Evolutionary conservation across 768 basidiomycete genomes (phyloP), one percentile per base, ranked within the genome.

Genomic region (Mycena rosella): DNA sequence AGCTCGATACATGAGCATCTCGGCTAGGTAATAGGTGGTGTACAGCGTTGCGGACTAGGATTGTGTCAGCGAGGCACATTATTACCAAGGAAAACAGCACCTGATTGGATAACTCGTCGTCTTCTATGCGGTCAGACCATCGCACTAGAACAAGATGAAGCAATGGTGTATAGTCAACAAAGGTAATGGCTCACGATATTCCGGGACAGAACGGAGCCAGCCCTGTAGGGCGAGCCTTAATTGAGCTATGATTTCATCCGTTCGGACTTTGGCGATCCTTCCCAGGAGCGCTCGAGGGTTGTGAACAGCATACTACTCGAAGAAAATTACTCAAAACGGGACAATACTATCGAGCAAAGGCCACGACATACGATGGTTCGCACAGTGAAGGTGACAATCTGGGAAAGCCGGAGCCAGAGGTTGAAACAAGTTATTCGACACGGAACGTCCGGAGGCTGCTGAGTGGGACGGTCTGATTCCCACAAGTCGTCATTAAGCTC

Each of bases 401-500:
- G 87, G 27, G 87, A 87, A 38, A 95, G 77, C 68, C 88, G 88
- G 68, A 94, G 82, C 53, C 85, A 82, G 38, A 86, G 85, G 73
- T 87, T 89, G 77, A 95, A 95, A 22, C 82, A 85, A 20, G 89
- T 75, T 38, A 93, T 78, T 53, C 78, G 79, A 27, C 88, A 86
- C 20, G 91, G 89, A 65, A 87, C 83, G 14, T 80, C 86, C 15
- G 79, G 74, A 13, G 93, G 94, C 71, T 95, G 95, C 66, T 85
- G 84, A 78, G 93, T 95, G 30, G 86, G 82, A 61, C 84, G 84
- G 59, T 78, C 81, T 20, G 78, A 79, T 67, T 88, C 86, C 94
- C 93, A 96, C 74, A 89, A 94, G 68, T 90, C 88, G 72, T 92
- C 91, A 70, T 96, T 93, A 17, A 95, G 90, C 76, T 95, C 93